A percentile compares a stretch with the other conserved stretches of the same genome.
Evolutionary conservation across 2,329 filamentous ascomycete genomes (phyloP).

Genomic region (Claviceps monticola): DNA sequence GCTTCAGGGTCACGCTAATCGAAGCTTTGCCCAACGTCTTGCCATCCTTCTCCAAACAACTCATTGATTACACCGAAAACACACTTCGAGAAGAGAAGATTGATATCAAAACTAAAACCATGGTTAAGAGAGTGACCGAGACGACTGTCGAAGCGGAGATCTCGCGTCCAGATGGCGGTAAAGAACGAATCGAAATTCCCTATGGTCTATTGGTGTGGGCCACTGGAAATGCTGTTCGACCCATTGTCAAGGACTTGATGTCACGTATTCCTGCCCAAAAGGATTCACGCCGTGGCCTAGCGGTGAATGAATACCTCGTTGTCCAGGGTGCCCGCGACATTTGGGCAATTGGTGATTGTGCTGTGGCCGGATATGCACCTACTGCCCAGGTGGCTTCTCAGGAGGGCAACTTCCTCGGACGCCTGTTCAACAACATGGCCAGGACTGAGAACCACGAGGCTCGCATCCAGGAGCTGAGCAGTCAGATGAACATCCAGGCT

Average conservation of each 20-base stretch:
- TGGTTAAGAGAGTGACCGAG: conserved; percentile 94
- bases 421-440: conserved; percentile 98
- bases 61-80: conserved; percentile 98
- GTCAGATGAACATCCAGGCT: conserved; percentile 44
- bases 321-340: conserved; percentile 95
- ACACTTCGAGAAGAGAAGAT: conserved; percentile 99
- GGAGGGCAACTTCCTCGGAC: conserved; percentile 87
- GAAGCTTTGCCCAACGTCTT: conserved; percentile 94
- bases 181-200: conserved; percentile 67
- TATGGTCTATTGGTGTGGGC: conserved; percentile 97
- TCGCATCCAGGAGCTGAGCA: conserved; percentile 57
- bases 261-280: conserved; percentile 84
- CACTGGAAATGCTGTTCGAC: conserved; percentile 87
- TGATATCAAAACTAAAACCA: conserved; percentile 93
- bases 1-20: conserved; percentile 94
- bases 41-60: conserved; percentile 96
- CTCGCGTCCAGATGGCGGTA: conserved; percentile 69
- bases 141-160: conserved; percentile 86
- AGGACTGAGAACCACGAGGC: conserved; percentile 75
- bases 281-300: conserved; percentile 84
- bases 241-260: conserved; percentile 85
- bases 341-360: conserved; percentile 96
- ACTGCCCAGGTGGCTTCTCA: conserved; percentile 94
- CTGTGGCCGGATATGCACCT: conserved; percentile 91
- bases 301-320: conserved; percentile 96